Base-by-base conservation (phyloP, 345 rosid species). In the Salix viminalis region DNA sequence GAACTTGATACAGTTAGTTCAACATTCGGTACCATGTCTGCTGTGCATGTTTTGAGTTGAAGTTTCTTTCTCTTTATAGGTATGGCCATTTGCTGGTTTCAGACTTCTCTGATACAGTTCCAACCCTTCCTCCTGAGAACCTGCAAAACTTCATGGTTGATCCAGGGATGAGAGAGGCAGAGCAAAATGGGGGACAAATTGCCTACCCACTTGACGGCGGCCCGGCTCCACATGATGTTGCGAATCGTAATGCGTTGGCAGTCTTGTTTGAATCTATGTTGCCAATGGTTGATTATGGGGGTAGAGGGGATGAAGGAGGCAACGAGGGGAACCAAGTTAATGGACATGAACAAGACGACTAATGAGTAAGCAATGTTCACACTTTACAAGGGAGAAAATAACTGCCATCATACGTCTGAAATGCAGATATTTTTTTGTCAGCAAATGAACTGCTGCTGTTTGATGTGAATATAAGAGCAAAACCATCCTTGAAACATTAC, bases 91-190 rank as follows among this genome's bases (percentile, higher is more conserved):
- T 94, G 82, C 52, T 84, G 83, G 88, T 87, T 19, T 91, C 90
- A 73, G 97, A 94, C 73, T 94, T 91, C 81, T 90, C 95, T 52
- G 95, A 94, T 85, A 72, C 87, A 7, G 82, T 88, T 78, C 83
- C 93, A 44, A 86, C 96, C 34, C 90, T 90, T 74, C 94, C 98
- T 16, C 96, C 96, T 18, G 97, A 89, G 75, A 90, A 89, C 85
- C 79, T 92, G 70, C 92, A 90, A 86, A 86, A 94, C 77, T 90
- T 94, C 85, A 85, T 90, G 80, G 88, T 87, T 77, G 95, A 88
- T 74, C 87, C 88, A 4, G 80, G 88, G 80, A 82, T 88, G 83
- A 84, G 85, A 67, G 89, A 75, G 60, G 83, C 75, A 21, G 79
- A 73, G 64, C 84, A 72, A 44, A 79, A 78, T 74, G 86, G 83